Evolutionary conservation across 768 basidiomycete genomes (phyloP).

Genomic region (Hygrophoropsis aurantiaca): DNA sequence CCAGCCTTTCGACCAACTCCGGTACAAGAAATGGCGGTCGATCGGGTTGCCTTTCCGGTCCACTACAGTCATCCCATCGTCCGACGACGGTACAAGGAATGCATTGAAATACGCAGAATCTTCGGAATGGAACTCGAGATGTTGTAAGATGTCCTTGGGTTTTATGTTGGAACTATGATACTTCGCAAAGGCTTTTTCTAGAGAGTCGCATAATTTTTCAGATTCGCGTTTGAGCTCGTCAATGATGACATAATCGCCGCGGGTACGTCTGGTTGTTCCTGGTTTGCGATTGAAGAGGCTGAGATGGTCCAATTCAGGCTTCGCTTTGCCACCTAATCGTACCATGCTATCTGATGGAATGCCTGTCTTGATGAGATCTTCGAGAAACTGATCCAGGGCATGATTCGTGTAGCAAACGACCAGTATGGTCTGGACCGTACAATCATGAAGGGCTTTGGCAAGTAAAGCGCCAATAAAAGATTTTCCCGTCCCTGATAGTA

Average conservation of each 20-base stretch:
- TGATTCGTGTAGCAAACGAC: constrained; percentile 70
- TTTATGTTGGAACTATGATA: constrained; percentile 17
- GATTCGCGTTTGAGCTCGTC: constrained; percentile 29
- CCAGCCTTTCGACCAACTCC: constrained; percentile 39
- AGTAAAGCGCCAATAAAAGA: constrained; percentile 62
- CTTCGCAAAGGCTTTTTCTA: constrained; percentile 28
- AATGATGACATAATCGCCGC: constrained; percentile 39
- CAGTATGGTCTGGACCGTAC: constrained; percentile 44
- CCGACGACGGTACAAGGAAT: constrained; percentile 34
- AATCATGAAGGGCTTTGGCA: constrained; percentile 52
- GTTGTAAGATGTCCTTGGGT: constrained; percentile 32
- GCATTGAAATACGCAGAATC: constrained; percentile 39
- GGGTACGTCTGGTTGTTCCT: constrained; percentile 12
- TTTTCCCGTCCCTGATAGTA: constrained; percentile 56
- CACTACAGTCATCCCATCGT: constrained; percentile 42
- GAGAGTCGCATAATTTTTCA: neutral
- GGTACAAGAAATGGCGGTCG: constrained; percentile 37
- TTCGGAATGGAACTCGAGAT: constrained; percentile 49
- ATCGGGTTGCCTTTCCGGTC: constrained; percentile 37
- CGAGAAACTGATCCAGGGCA: constrained; percentile 62
- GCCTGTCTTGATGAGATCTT: constrained; percentile 54
- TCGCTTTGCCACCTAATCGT: constrained; percentile 53
- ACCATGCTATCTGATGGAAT: constrained; percentile 49
- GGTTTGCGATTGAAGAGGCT: constrained; percentile 37
- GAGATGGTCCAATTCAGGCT: constrained; percentile 41